Conservation (phyloP, 495 filamentous ascomycete species). For the Gamarada debralockiae region DNA sequence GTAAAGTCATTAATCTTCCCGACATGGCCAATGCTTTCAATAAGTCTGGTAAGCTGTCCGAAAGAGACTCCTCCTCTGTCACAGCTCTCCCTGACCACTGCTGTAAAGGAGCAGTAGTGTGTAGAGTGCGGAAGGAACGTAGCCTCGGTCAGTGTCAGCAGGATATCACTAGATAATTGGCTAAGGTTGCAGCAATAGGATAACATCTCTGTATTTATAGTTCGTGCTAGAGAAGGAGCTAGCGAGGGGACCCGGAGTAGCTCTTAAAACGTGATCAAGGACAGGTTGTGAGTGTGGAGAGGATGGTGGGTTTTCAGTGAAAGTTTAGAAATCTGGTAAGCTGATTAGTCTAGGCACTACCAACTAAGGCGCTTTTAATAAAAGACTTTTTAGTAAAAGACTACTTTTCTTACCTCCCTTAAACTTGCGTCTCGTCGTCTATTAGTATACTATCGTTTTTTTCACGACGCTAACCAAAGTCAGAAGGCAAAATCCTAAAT, state of each 20-base stretch:
- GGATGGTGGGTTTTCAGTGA: too few species aligned
- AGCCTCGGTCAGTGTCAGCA: too few species aligned
- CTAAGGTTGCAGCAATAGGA: slow-evolving; percentile 4
- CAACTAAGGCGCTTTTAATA: too few species aligned
- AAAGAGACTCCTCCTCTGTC: slow-evolving; percentile 39
- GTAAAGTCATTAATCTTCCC: slow-evolving; percentile 17
- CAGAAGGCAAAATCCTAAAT: too few species aligned
- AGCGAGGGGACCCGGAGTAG: neutral
- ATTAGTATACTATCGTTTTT: too few species aligned
- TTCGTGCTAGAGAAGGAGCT: too few species aligned
- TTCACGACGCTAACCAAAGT: too few species aligned
- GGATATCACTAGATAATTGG: slow-evolving; percentile 4
- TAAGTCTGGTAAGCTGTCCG: slow-evolving; percentile 13
- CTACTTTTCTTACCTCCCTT: too few species aligned
- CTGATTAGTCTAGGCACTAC: too few species aligned
- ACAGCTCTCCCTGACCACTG: slow-evolving; percentile 50
- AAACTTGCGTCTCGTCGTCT: too few species aligned
- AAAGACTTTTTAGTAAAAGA: too few species aligned
- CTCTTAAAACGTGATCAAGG: neutral
- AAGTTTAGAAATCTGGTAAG: too few species aligned
- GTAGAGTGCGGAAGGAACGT: neutral
- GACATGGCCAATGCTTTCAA: slow-evolving; percentile 13
- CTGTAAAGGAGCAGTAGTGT: slow-evolving; percentile 37
- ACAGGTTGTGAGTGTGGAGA: neutral
- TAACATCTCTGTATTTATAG: slow-evolving; percentile 1